Percentiles rank a stretch among this genome's conserved stretches.
Evolutionary conservation across 495 filamentous ascomycete genomes (phyloP).

Genomic region (Cladorrhinum samala): DNA sequence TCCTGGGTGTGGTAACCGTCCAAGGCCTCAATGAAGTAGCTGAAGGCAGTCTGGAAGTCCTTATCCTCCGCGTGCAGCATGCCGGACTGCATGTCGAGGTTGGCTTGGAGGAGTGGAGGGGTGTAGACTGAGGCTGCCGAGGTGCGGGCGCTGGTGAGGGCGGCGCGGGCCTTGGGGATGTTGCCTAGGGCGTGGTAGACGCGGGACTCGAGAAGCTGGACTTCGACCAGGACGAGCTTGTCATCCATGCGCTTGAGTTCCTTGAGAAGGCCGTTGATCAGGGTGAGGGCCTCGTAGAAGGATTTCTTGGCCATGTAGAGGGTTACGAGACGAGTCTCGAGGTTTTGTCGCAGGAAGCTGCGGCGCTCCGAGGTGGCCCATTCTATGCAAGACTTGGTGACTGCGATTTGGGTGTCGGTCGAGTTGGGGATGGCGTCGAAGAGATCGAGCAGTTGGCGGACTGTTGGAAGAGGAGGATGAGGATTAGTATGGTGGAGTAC

Average conservation of each 20-base stretch:
- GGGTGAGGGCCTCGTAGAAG: constrained; percentile 91
- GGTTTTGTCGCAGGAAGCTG: constrained; percentile 93
- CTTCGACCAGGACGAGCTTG: constrained; percentile 97
- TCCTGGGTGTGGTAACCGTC: constrained; percentile 96
- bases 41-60: constrained; percentile 97
- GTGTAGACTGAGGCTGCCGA: constrained; percentile 96
- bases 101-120: constrained; percentile 88
- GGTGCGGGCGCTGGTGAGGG: constrained; percentile 88
- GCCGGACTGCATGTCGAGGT: constrained; percentile 97
- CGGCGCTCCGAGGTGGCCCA: constrained; percentile 92
- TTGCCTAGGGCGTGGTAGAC: constrained; percentile 98
- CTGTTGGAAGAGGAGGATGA: too few species aligned
- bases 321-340: constrained; percentile 88
- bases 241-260: constrained; percentile 98
- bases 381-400: constrained; percentile 98
- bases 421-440: constrained; percentile 90
- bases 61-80: constrained; percentile 98
- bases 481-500: too few species aligned
- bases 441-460: constrained; percentile 94
- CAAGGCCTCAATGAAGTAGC: constrained; percentile 97
- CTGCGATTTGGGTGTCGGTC: constrained; percentile 82
- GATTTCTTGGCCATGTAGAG: constrained; percentile 94
- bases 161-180: constrained; percentile 90
- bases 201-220: constrained; percentile 92
- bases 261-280: constrained; percentile 90